phyloP scores from a whole-genome alignment of 495 filamentous ascomycete species.

The Penicillium crystallinum region DNA sequence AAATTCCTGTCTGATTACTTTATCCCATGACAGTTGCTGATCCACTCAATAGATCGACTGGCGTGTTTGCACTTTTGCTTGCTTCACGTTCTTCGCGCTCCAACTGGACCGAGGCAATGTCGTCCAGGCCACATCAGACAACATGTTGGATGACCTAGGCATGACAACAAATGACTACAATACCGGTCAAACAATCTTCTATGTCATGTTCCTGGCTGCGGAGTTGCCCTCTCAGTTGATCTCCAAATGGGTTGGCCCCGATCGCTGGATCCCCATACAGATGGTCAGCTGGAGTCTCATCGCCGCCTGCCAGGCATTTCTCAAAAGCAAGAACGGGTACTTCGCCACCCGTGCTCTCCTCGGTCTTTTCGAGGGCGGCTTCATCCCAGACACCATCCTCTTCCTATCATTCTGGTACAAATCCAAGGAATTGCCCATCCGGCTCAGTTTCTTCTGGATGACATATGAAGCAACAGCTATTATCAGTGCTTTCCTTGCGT shows the following conservation, averaged over 20 bases:
- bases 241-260: slow-evolving; percentile 70
- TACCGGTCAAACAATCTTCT: slow-evolving; percentile 69
- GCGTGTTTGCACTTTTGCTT: slow-evolving; percentile 58
- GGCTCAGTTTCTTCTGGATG: slow-evolving; percentile 67
- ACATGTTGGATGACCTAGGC: slow-evolving; percentile 55
- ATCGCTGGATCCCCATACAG: slow-evolving; percentile 80
- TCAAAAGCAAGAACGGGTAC: slow-evolving; percentile 58
- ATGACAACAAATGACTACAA: slow-evolving; percentile 75
- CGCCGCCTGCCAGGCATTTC: slow-evolving; percentile 60
- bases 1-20: not conserved
- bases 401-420: slow-evolving; percentile 78
- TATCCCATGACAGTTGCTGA: slow-evolving; percentile 1
- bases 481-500: slow-evolving; percentile 63
- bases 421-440: slow-evolving; percentile 60
- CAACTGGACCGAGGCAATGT: slow-evolving; percentile 78
- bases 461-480: slow-evolving; percentile 63
- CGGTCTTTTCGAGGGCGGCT: slow-evolving; percentile 72
- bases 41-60: slow-evolving; percentile 42
- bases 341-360: slow-evolving; percentile 60
- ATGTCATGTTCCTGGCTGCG: slow-evolving; percentile 57
- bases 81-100: slow-evolving; percentile 77
- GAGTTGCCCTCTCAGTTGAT: slow-evolving; percentile 72
- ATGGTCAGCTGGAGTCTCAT: slow-evolving; percentile 76
- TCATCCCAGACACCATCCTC: slow-evolving; percentile 52
- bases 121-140: slow-evolving; percentile 64